Percentiles rank a stretch among this genome's conserved stretches.
Conservation (phyloP, 345 rosid species). For the Noccaea caerulescens region DNA sequence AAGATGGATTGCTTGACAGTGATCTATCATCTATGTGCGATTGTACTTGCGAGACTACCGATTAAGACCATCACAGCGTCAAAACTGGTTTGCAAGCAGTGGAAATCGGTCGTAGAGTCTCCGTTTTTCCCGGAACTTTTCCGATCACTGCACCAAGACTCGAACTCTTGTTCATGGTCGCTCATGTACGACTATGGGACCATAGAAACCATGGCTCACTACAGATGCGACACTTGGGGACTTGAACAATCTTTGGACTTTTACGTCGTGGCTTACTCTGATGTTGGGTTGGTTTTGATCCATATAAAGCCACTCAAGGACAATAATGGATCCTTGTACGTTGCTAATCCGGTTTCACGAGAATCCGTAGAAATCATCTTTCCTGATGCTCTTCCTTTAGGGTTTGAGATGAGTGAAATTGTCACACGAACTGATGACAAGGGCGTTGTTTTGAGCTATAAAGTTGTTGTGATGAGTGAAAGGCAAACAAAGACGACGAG, state of each 20-base stretch:
- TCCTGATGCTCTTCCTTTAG: background rate
- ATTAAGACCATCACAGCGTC: background rate
- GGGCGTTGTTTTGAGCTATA: conserved; percentile 9
- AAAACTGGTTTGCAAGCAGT: conserved; percentile 13
- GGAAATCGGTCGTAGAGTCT: conserved; percentile 3
- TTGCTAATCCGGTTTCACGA: conserved; percentile 6
- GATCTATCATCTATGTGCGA: background rate
- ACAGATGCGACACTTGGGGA: background rate
- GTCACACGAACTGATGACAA: background rate
- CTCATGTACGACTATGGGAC: background rate
- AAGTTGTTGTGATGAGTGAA: background rate
- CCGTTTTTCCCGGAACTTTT: background rate
- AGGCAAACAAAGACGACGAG: too few relatives aligned
- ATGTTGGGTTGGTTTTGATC: conserved; percentile 8
- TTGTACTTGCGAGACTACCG: background rate
- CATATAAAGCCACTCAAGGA: too few relatives aligned
- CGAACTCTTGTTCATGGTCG: background rate
- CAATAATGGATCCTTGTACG: background rate
- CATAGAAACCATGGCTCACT: background rate
- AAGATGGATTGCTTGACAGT: background rate
- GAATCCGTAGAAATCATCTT: background rate
- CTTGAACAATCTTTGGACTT: background rate
- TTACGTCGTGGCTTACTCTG: background rate
- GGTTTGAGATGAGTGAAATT: background rate
- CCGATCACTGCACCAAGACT: background rate